Evolutionary conservation across 2,329 filamentous ascomycete species (phyloP), one percentile per base, ranked within the genome.

Genomic region (Venturia carpophila): DNA sequence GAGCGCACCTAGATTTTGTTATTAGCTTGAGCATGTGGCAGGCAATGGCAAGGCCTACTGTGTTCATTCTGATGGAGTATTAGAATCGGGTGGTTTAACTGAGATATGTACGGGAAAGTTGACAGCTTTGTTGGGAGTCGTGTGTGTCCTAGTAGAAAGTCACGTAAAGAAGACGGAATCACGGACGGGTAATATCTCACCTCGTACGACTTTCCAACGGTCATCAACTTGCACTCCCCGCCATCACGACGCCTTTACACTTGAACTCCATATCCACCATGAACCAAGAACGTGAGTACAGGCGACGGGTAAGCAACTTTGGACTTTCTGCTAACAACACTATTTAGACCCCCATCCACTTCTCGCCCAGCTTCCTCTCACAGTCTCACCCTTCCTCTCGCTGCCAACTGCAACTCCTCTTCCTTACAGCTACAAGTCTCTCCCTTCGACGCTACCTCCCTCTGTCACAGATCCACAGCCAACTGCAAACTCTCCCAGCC

Each of bases 341-440:
- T n/a, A 3, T 37, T 34, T 64, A 80, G 78, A 76, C 68, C 87
- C 91, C 19, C 92, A 97, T 78, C 90, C 89, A 19, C 85, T 97
- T 69, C 86, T 99, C 60, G 90, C 92, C 69, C 94, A 99, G 78
- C 87, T 97, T 49, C 92, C 94, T 39, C 80, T 99, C 65, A 95
- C 92, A 62, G 92, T 97, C 56, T 97, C 93, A 3, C 94, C 94
- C 34, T 97, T 97, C 79, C 86, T 97, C 71, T 89, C 88, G 67
- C 87, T 99, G 41, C 94, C 94, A 13, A 88, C 90, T 39, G 89
- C 93, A 34, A 90, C 92, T 24, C 96, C 92, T 0, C 85, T 99
- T 9, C 93, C 94, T 30, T 97, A 97, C 80, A 96, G 91, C 70
- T 97, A 97, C 83, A 93, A 92, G 74, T 84, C 87, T 13, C 88